Evolutionary conservation across 2,329 filamentous ascomycete species (phyloP), one percentile per base, ranked within the genome.

Genomic region (Monilinia vaccinii-corymbosi): DNA sequence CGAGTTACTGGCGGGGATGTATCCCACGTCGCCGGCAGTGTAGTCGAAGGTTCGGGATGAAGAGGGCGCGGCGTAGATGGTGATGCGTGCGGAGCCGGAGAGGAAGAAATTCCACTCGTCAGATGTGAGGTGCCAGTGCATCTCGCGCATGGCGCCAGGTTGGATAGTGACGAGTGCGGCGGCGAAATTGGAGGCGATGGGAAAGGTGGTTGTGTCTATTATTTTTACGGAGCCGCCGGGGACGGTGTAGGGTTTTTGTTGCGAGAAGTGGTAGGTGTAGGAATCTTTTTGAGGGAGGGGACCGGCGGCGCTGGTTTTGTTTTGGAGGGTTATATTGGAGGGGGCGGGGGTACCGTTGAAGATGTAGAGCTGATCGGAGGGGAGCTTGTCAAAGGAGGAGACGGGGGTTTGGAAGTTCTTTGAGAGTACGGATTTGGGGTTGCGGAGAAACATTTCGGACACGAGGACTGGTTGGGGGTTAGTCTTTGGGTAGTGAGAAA

Each of bases 111-210:
- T 58, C 53, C 59, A 61, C 21, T 61, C 60, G 48, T 55, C 60
- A 14, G 48, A 55, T 11, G 56, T 59, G 32, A 80, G 79, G 72
- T 86, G 82, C 82, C 83, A 86, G 73, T 86, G 83, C 47, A 86
- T 73, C 68, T 86, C 83, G 25, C 83, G 78, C 80, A 86, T 81
- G 1, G 82, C 82, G n/a, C 83, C 83, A 0, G 83, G 82, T 65
- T 83, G 74, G 36, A 85, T 73, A 2, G 78, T 81, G 11, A 85
- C 79, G 1, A 85, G 73, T 0, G 81, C 81, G 0, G 78, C 78
- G 4, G 81, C 80, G 69, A 85, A 83, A 59, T 75, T 76, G 13
- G 68, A 70, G 0, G 83, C 79, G 32, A 83, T 73, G 6, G 83
- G 83, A 71, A 86, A 86, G 1, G 77, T 81, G 0, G 71, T 68